Percentiles rank a stretch among this genome's conserved stretches.
Evolutionary conservation across 148 eudicot species (phyloP).

Genomic region (Limonium bicolor): DNA sequence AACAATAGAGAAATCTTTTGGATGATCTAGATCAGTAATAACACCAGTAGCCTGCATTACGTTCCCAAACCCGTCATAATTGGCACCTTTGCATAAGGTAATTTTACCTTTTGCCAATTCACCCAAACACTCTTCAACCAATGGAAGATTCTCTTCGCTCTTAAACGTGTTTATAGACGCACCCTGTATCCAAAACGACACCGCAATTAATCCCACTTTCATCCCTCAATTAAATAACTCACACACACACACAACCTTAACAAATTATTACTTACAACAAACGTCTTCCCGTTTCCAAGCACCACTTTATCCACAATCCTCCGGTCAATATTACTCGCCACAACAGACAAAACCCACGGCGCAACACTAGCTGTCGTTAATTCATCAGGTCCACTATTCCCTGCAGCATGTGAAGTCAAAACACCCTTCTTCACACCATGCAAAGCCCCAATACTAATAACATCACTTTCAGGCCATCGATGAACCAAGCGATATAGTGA

Average conservation of each 20-base stretch:
- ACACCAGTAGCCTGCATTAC: too few species aligned
- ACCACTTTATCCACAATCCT: conserved; percentile 5
- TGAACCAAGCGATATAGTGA: conserved; percentile 21
- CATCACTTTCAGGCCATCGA: background rate
- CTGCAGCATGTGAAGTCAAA: conserved; percentile 21
- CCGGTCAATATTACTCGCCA: conserved; percentile 17
- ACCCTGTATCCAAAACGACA: too few species aligned
- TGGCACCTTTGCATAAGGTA: too few species aligned
- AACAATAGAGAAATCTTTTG: too few species aligned
- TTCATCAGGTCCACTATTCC: conserved; percentile 4
- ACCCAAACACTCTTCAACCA: too few species aligned
- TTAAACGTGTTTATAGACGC: too few species aligned
- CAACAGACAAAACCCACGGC: conserved; percentile 32
- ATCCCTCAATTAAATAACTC: too few species aligned
- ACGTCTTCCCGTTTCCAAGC: conserved; percentile 16
- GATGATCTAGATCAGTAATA: too few species aligned
- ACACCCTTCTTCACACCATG: conserved; percentile 25
- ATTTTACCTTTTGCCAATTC: too few species aligned
- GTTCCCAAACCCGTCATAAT: too few species aligned
- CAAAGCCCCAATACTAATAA: conserved; percentile 18
- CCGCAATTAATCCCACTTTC: too few species aligned
- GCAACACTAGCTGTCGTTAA: conserved; percentile 13
- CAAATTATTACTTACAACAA: conserved; percentile 15
- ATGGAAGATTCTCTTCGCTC: too few species aligned
- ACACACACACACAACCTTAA: background rate